Base-by-base conservation (phyloP, 2,329 filamentous ascomycete genomes). In the Lecanicillium sp. region DNA sequence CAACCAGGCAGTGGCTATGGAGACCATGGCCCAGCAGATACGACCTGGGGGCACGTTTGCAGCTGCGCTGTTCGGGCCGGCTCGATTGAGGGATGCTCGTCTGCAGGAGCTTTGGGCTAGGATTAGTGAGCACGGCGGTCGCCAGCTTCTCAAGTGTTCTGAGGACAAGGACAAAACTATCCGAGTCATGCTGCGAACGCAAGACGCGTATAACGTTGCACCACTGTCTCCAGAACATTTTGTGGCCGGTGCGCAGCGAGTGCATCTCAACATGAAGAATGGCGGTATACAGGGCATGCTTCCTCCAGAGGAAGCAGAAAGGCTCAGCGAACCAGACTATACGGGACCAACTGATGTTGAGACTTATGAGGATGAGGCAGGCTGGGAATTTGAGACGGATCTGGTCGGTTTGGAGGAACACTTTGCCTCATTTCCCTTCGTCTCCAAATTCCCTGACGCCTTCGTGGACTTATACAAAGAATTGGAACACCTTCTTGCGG, bases 1-100 rank as follows among this genome's bases (percentile, higher is more conserved):
- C 19, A n/a, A n/a, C n/a, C 35, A 45, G 15, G 14, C 41, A 6
- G 36, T 22, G 5, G 46, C 48, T 14, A 40, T 52, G 35, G 37
- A 33, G 9, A 34, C 42, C 8, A 35, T 49, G 12, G 32, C 46
- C 9, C 29, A 43, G 7, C 49, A 52, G 25, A 12, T 42, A 17
- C 20, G 30, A 15, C 29, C 45, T 5, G 44, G 44, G 11, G 48
- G 48, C 9, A 51, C 48, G 6, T 49, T 50, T 32, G 47, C 13
- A 5, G 29, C 25, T 27, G 32, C 38, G 4, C 11, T 13, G 4
- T 41, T 41, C 8, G 38, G 38, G 3, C 11, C 33, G 3, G 38
- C 38, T 13, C 14, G 19, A 3, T 41, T 41, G 22, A 12, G n/a
- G 3, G 22, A 41, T 18, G 27, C 12, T 5, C 9, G 11, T 5